phyloP scores from a whole-genome alignment of 495 filamentous ascomycete species.

The Staphylotrichum longicolle region DNA sequence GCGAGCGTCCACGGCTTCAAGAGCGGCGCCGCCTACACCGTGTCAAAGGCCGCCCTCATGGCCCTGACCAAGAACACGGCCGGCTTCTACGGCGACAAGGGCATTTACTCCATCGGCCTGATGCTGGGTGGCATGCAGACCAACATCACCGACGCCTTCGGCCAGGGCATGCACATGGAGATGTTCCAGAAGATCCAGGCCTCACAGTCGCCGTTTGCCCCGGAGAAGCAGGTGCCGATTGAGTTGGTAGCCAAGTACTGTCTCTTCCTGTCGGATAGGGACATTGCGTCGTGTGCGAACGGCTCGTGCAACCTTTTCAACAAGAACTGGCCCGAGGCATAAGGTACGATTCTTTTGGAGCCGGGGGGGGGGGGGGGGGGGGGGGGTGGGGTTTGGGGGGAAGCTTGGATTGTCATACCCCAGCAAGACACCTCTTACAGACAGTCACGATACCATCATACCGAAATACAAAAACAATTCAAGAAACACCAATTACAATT shows the following conservation, averaged over 20 bases:
- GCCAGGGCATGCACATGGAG: slow-evolving; percentile 45
- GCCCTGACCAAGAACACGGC: slow-evolving; percentile 65
- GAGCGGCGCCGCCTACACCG: slow-evolving; percentile 55
- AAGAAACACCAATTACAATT: neutral
- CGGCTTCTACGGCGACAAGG: slow-evolving; percentile 54
- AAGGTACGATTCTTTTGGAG: neutral
- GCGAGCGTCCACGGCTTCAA: slow-evolving; percentile 34
- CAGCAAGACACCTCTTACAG: neutral
- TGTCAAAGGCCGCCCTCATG: slow-evolving; percentile 53
- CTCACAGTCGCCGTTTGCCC: slow-evolving; percentile 25
- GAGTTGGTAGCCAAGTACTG: slow-evolving; percentile 43
- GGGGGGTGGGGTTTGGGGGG: too few relatives aligned
- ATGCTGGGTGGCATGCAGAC: slow-evolving; percentile 59
- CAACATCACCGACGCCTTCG: slow-evolving; percentile 51
- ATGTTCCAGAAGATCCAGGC: slow-evolving; percentile 37
- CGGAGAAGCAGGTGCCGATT: slow-evolving; percentile 26
- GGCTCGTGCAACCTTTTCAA: slow-evolving; percentile 42
- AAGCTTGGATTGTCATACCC: too few relatives aligned
- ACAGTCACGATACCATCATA: neutral
- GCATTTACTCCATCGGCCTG: slow-evolving; percentile 57
- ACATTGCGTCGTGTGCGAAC: slow-evolving; percentile 38
- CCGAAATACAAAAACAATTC: neutral
- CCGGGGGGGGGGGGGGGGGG: too few relatives aligned
- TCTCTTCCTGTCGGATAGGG: slow-evolving; percentile 40
- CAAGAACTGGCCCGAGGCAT: slow-evolving; percentile 42